phyloP scores from a whole-genome alignment of 2,329 filamentous ascomycete genomes.

The Fusarium guadeloupense region DNA sequence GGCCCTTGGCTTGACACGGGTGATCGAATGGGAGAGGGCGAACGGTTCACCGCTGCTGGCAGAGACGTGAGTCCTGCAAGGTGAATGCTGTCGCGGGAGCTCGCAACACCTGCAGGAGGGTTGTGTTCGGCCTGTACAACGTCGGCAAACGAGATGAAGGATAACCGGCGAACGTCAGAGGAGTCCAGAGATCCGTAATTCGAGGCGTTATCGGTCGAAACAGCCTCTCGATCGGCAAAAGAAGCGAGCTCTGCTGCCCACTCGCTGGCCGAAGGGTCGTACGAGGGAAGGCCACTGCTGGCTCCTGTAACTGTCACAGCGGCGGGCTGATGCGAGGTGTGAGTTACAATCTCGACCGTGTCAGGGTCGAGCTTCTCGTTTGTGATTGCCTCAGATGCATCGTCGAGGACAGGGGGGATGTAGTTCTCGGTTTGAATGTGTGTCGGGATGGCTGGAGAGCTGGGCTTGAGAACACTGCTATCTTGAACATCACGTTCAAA shows the following conservation, averaged over 20 bases:
- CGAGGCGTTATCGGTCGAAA: slow-evolving; percentile 69
- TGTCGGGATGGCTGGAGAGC: slow-evolving; percentile 86
- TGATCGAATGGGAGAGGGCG: slow-evolving; percentile 82
- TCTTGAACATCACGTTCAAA: slow-evolving; percentile 97
- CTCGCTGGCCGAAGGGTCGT: slow-evolving; percentile 56
- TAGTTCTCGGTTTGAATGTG: slow-evolving; percentile 95
- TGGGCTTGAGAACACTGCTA: slow-evolving; percentile 70
- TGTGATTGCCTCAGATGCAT: slow-evolving; percentile 91
- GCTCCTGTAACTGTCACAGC: slow-evolving; percentile 70
- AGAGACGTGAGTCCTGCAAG: slow-evolving; percentile 72
- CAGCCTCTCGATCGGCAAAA: slow-evolving; percentile 57
- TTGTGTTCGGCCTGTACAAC: slow-evolving; percentile 88
- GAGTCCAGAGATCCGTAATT: slow-evolving; percentile 80
- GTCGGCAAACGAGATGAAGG: slow-evolving; percentile 97
- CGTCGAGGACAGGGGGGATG: slow-evolving; percentile 90
- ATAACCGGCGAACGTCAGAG: slow-evolving; percentile 81
- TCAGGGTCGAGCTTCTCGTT: slow-evolving; percentile 86
- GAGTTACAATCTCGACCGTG: slow-evolving; percentile 91
- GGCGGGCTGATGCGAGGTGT: slow-evolving; percentile 83
- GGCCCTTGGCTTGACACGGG: slow-evolving; percentile 76
- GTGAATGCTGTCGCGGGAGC: slow-evolving; percentile 75
- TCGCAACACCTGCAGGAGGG: slow-evolving; percentile 58
- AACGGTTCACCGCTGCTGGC: slow-evolving; percentile 66
- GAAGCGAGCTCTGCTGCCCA: slow-evolving; percentile 68
- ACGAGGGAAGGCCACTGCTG: slow-evolving; percentile 46